These are phyloP conservation scores for Oidiodendron maius DNA, from an alignment of 495 filamentous ascomycete species.

Conservation along the genomic window DNA sequence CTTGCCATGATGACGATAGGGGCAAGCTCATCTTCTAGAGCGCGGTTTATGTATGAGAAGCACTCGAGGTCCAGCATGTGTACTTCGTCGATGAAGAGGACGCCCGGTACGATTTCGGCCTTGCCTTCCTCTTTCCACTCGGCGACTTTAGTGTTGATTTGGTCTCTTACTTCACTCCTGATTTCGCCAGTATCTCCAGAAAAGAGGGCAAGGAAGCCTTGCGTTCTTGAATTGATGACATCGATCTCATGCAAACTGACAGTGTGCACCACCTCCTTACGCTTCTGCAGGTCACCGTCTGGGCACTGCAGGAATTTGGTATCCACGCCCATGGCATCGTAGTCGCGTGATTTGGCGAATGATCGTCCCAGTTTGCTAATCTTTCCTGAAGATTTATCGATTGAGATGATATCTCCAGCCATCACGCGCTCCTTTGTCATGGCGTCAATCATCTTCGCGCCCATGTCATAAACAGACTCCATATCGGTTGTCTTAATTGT, in stretches of 20 bases:
- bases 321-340: conserved; percentile 98
- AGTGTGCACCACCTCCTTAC: conserved; percentile 94
- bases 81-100: conserved; percentile 98
- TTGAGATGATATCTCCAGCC: conserved; percentile 95
- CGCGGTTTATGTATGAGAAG: conserved; percentile 97
- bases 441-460: conserved; percentile 97
- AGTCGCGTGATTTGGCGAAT: conserved; percentile 89
- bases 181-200: conserved; percentile 99
- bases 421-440: conserved; percentile 99
- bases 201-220: conserved; percentile 93
- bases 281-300: conserved; percentile 96
- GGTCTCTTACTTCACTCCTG: conserved; percentile 89
- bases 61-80: conserved; percentile 99
- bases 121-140: conserved; percentile 99
- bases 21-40: conserved; percentile 85
- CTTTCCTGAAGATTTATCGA: conserved; percentile 95
- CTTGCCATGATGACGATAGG: conserved; percentile 99
- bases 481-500: conserved; percentile 99
- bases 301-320: conserved; percentile 98
- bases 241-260: conserved; percentile 98
- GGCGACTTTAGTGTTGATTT: conserved; percentile 96
- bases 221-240: conserved; percentile 96
- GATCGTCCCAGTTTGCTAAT: conserved; percentile 95
- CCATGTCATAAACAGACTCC: conserved; percentile 99
- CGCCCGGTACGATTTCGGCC: conserved; percentile 93